Conservation (phyloP, 805 yeast genomes). For the Candida silvicultrix region DNA sequence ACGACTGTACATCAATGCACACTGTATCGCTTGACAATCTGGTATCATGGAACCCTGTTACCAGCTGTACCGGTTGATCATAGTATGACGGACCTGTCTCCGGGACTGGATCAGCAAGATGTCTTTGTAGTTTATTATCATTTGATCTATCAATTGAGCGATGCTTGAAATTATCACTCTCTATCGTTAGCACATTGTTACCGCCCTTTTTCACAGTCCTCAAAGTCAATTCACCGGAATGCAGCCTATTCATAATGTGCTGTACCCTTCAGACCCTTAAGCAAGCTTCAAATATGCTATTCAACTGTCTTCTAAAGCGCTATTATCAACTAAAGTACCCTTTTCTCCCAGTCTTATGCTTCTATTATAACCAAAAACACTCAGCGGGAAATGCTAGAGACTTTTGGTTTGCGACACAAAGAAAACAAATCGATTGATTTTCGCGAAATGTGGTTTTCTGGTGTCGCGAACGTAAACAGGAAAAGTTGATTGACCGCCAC, state of each 20-base stretch:
- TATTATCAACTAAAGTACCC: too few species aligned
- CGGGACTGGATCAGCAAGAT: neutral
- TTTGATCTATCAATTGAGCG: neutral
- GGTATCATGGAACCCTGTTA: slow-evolving; percentile 53
- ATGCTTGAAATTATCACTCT: slow-evolving; percentile 10
- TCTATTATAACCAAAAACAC: neutral
- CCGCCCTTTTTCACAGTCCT: slow-evolving; percentile 19
- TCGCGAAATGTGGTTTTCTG: neutral
- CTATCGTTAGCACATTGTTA: slow-evolving; percentile 16
- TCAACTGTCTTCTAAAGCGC: too few species aligned
- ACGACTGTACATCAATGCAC: slow-evolving; percentile 47
- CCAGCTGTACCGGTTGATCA: slow-evolving; percentile 14
- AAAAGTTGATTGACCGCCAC: neutral
- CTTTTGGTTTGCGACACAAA: neutral
- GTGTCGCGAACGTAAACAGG: neutral
- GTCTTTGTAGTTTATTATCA: neutral
- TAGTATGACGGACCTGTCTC: neutral
- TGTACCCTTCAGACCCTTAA: too few species aligned
- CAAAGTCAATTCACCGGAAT: slow-evolving; percentile 22
- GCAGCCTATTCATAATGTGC: slow-evolving; percentile 16
- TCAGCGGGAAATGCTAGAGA: too few species aligned
- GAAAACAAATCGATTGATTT: neutral
- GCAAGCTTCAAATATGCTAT: too few species aligned
- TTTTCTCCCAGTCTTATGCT: too few species aligned
- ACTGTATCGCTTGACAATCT: slow-evolving; percentile 54